These are phyloP conservation scores for Magnolia kwangsiensis DNA, from an alignment of 164 flowering plant genomes.

Conservation along the genomic window DNA sequence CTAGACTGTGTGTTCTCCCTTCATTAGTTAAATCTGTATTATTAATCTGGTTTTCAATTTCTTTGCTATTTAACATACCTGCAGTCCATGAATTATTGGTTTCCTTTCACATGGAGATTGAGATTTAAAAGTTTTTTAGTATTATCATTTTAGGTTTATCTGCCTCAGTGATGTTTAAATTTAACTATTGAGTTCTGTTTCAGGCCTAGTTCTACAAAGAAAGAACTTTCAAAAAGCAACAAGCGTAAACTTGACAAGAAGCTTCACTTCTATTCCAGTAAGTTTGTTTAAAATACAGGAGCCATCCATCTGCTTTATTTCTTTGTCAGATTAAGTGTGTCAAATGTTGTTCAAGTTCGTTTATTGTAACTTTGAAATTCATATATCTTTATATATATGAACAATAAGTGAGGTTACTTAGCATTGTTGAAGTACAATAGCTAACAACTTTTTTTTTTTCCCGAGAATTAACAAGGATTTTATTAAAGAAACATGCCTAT, in stretches of 20 bases:
- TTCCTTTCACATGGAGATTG: neutral
- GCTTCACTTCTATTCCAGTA: slow-evolving; percentile 52
- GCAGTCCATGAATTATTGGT: neutral
- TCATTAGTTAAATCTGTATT: neutral
- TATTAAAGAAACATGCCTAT: too few relatives aligned
- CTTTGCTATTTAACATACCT: neutral
- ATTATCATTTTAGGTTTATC: neutral
- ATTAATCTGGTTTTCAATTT: too few relatives aligned
- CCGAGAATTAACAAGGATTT: too few relatives aligned
- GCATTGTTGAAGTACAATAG: neutral
- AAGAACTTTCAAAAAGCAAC: slow-evolving; percentile 20
- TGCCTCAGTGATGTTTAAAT: neutral
- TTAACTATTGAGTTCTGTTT: neutral
- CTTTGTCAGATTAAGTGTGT: neutral
- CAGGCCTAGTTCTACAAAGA: slow-evolving; percentile 26
- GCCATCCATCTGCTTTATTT: neutral
- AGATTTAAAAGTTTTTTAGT: neutral
- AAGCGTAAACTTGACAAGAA: slow-evolving; percentile 54
- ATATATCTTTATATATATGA: neutral
- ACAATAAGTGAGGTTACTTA: neutral
- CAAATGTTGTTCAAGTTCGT: neutral
- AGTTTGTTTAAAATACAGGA: slow-evolving; percentile 14
- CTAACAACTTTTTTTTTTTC: neutral
- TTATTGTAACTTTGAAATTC: neutral
- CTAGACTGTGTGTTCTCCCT: neutral